phyloP scores from a whole-genome alignment of 2,329 filamentous ascomycete genomes.

The Penicillium hesseltinei region DNA sequence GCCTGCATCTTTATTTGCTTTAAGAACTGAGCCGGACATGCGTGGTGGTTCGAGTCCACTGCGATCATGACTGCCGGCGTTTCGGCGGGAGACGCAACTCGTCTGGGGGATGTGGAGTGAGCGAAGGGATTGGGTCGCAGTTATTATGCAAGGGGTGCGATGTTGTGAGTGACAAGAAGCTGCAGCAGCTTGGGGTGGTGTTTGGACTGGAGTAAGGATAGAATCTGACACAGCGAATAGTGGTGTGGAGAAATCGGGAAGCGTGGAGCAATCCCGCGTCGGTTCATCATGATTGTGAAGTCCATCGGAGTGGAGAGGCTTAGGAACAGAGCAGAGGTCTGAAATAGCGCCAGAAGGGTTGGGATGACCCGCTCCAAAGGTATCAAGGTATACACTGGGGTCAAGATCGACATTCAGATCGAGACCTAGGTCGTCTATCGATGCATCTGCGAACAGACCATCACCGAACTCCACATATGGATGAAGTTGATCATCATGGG shows the following conservation, averaged over 20 bases:
- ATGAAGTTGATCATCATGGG: background rate
- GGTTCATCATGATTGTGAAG: background rate
- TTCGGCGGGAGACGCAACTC: conserved; percentile 1
- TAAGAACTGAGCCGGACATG: conserved; percentile 8
- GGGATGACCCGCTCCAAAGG: background rate
- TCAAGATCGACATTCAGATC: background rate
- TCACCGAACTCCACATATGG: background rate
- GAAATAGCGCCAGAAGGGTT: background rate
- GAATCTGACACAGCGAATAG: background rate
- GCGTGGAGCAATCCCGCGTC: background rate
- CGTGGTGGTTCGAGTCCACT: background rate
- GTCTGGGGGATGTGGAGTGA: conserved; percentile 2
- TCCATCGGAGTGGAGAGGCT: background rate
- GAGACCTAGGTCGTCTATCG: background rate
- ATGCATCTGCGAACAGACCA: background rate
- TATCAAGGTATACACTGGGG: background rate
- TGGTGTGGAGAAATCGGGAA: background rate
- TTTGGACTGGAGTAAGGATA: background rate
- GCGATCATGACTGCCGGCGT: background rate
- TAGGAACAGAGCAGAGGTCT: background rate
- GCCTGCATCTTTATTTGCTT: conserved; percentile 6
- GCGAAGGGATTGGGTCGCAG: conserved; percentile 8
- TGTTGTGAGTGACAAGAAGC: background rate
- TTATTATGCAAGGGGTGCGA: conserved; percentile 3
- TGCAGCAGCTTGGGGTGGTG: background rate